Evolutionary conservation across 139 green algal species (phyloP).

Genomic region (Coccomyxa sp.): DNA sequence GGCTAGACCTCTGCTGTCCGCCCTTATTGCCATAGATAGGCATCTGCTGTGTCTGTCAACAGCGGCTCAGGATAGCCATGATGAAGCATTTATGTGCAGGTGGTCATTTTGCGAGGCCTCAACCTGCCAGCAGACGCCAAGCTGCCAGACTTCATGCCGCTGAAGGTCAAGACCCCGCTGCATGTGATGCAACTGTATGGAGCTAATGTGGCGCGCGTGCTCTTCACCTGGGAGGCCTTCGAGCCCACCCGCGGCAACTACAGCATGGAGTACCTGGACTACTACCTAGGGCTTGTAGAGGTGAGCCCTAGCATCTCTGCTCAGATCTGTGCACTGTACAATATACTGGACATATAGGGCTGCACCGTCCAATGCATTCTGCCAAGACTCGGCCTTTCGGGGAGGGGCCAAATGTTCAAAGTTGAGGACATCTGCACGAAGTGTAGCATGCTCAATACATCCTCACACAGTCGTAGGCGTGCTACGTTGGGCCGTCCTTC

Average conservation of each 20-base stretch:
- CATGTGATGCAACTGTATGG: background rate
- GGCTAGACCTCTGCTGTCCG: no score
- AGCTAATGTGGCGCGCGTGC: background rate
- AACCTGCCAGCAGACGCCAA: background rate
- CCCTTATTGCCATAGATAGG: no score
- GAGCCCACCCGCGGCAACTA: background rate
- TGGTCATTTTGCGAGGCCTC: background rate
- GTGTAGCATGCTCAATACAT: no score
- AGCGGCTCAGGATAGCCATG: no score
- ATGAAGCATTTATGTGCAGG: no score
- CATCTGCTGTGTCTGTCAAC: no score
- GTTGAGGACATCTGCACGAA: no score
- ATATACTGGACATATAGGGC: background rate
- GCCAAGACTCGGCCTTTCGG: no score
- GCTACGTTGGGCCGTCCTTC: no score
- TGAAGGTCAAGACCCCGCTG: background rate
- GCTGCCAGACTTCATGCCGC: background rate
- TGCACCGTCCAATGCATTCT: background rate
- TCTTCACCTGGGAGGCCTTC: background rate
- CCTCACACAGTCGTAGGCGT: no score
- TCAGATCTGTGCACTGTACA: background rate
- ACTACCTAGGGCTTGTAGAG: background rate
- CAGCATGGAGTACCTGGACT: background rate
- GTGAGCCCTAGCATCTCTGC: no score
- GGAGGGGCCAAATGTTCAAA: no score